phyloP scores from a whole-genome alignment of 169 alveolate genomes.

The Plasmodium gaboni region DNA sequence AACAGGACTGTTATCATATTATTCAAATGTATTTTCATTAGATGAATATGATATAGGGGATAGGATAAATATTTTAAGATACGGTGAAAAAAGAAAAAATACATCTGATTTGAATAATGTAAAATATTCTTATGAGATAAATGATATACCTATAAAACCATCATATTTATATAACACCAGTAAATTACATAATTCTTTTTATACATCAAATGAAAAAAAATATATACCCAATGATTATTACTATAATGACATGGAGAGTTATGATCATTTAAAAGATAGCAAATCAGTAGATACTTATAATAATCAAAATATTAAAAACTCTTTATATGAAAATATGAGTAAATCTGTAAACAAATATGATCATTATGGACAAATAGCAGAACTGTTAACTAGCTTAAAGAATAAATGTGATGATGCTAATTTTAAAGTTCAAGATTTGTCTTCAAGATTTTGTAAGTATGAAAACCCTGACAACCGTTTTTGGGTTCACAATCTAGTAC shows the following conservation, averaged over 20 bases:
- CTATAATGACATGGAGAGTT: background rate
- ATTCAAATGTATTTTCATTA: constrained; percentile 46
- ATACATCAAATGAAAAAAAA: background rate
- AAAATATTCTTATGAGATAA: constrained; percentile 21
- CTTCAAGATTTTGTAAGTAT: constrained; percentile 35
- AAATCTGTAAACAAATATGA: constrained; percentile 20
- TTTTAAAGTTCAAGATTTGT: constrained; percentile 26
- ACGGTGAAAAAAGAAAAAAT: constrained; percentile 41
- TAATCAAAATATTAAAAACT: background rate
- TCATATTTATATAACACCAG: constrained; percentile 17
- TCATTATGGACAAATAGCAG: constrained; percentile 53
- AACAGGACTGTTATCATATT: constrained; percentile 40
- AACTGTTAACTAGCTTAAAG: constrained; percentile 31
- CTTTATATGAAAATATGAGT: background rate
- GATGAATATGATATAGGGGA: constrained; percentile 72
- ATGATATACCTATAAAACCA: background rate
- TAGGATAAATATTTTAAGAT: constrained; percentile 40
- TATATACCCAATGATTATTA: constrained; percentile 33
- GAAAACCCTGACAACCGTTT: constrained; percentile 67
- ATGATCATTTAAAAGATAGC: background rate
- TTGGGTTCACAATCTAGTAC: constrained; percentile 63
- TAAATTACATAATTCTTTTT: constrained; percentile 15
- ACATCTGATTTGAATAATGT: constrained; percentile 14
- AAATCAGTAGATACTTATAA: background rate
- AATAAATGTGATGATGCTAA: constrained; percentile 63